Evolutionary conservation across 2,329 filamentous ascomycete genomes (phyloP).

Genomic region (Trichophyton verrucosum): DNA sequence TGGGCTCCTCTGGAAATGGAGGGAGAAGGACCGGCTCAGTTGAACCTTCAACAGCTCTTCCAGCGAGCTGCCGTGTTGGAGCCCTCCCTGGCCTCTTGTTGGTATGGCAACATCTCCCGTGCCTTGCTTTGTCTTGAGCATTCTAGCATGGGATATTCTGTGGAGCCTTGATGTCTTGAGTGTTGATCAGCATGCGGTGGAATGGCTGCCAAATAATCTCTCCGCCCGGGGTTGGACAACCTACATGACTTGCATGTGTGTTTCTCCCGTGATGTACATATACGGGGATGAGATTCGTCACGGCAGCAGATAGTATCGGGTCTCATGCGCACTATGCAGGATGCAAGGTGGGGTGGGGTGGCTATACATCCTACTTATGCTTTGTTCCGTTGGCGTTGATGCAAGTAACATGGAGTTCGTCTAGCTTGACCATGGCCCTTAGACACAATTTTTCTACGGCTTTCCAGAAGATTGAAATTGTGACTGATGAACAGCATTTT

Average conservation of each 20-base stretch:
- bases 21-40: too few species aligned
- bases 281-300: not conserved
- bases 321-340: not conserved
- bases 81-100: not conserved
- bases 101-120: not conserved
- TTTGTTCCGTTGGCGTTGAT: not conserved
- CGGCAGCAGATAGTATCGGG: not conserved
- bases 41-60: too few species aligned
- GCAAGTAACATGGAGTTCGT: not conserved
- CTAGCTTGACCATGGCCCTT: not conserved
- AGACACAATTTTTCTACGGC: not conserved
- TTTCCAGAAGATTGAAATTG: constrained; percentile 2
- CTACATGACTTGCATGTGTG: constrained; percentile 1
- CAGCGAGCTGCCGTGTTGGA: not conserved
- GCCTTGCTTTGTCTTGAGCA: not conserved
- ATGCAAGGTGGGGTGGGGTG: not conserved
- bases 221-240: constrained; percentile 3
- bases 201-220: constrained; percentile 1
- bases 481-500: not conserved
- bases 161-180: not conserved
- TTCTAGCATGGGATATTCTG: not conserved
- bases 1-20: too few species aligned
- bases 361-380: not conserved
- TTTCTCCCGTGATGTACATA: not conserved
- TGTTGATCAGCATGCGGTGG: not conserved